phyloP scores from a whole-genome alignment of 2,329 filamentous ascomycete genomes.

The Sporothrix euskadiensis region DNA sequence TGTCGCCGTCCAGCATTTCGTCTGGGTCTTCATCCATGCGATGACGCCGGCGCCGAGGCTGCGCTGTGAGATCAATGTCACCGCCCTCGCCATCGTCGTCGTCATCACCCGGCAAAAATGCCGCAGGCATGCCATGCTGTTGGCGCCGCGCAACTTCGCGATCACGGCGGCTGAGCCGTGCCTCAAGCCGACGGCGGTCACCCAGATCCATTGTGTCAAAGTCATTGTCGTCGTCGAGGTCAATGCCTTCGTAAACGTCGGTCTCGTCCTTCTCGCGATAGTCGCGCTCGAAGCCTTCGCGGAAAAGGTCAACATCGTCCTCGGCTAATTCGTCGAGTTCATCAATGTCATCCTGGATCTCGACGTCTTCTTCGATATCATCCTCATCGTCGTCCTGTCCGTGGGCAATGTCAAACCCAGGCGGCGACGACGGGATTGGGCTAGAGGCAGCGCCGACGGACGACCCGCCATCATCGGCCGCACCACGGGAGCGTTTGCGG shows the following conservation, averaged over 20 bases:
- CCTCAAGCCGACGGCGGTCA: constrained; percentile 68
- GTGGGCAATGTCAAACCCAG: constrained; percentile 64
- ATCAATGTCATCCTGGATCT: constrained; percentile 71
- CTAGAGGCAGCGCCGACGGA: constrained; percentile 57
- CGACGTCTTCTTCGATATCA: constrained; percentile 69
- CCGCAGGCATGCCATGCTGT: constrained; percentile 62
- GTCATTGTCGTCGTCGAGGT: constrained; percentile 75
- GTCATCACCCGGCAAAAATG: constrained; percentile 77
- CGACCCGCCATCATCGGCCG: constrained; percentile 54
- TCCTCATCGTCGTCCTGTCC: constrained; percentile 67
- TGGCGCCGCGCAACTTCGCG: constrained; percentile 67
- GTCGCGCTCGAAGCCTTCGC: constrained; percentile 70
- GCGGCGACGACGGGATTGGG: constrained; percentile 68
- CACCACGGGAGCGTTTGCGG: constrained; percentile 58
- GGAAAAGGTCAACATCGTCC: constrained; percentile 77
- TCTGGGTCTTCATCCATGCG: constrained; percentile 94
- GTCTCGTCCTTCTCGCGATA: constrained; percentile 66
- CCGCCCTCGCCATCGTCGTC: constrained; percentile 88
- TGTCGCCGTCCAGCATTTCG: constrained; percentile 86
- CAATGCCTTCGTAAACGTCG: constrained; percentile 69
- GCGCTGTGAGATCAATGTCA: constrained; percentile 77
- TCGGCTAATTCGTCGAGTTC: constrained; percentile 81
- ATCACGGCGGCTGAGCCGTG: constrained; percentile 71
- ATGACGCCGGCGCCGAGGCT: constrained; percentile 81
- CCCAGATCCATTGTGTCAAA: constrained; percentile 69